Evolutionary conservation across 1,284 basidiomycete genomes (phyloP), one percentile per base, ranked within the genome.

Genomic region (Cystobasidium pallidum): DNA sequence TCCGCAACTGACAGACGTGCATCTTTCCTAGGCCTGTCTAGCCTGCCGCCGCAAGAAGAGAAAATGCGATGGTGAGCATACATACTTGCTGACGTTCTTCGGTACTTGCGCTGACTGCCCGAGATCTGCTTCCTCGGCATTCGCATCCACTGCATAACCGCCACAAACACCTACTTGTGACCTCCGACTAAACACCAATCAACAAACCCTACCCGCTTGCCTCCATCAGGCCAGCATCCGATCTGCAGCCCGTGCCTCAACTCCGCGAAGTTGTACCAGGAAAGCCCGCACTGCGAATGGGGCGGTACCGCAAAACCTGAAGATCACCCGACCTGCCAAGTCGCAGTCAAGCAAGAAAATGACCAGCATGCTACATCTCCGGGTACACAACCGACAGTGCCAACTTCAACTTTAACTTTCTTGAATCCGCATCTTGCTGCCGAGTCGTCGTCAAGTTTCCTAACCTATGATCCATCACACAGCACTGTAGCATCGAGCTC

Each of bases 221-320:
- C 26, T 8, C 21, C 21, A 8, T 24, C 28, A 67, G 52, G 41
- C 30, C 26, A 47, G 1, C 57, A 70, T 21, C 67, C 67, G 30
- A 47, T 62, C 21, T 70, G 67, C 36, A 47, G 21, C 21, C 67
- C 67, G 21, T 70, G 67, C 34, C 6, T 26, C 1, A 61, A 45
- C 36, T 70, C 67, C 7, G 54, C 67, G 10, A 28, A 39, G 11
- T n/a, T 70, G 26, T 70, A 70, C 49, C 67, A 70, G 58, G 67
- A 70, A 70, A 58, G 49, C 6, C 67, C 67, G 7, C 30, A 30
- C 0, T 70, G 67, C 47, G 67, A 70, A 62, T 70, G 67, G 67
- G 54, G 32, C n/a, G 54, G 54, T 10, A 34, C 17, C 17, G 32
- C 15, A 17, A 57, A 57, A n/a, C 32, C 54, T 34, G 54, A 57